Evolutionary conservation across 2,329 filamentous ascomycete genomes (phyloP), one percentile per base, ranked within the genome.

Genomic region (Plectosphaerella cucumerina): DNA sequence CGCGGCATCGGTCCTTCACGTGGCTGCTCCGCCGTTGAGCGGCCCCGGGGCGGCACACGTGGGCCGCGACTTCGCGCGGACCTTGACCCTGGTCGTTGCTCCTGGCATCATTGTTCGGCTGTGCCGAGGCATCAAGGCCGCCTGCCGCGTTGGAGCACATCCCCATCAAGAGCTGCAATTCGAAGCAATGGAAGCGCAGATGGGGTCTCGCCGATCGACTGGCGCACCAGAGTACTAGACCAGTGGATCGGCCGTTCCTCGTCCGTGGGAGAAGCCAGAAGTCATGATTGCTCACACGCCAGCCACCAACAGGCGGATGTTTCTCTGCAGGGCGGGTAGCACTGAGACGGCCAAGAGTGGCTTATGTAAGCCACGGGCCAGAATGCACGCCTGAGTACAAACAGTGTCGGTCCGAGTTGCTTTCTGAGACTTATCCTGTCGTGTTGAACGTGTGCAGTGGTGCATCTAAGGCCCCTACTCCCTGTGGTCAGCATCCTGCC

Each of bases 81-180:
- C 21, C 48, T 50, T 21, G 51, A 53, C 18, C 44, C 47, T 41
- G 44, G 43, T 41, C 48, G 43, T 26, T 48, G 50, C n/a, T 45
- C 26, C 39, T 11, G 9, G 12, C n/a, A 5, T 23, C 20, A 21
- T 44, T 21, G 14, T 26, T 44, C 15, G 42, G n/a, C 8, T 26
- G 11, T 44, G 9, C 42, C 45, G 45, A 47, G 45, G 45, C 45
- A 20, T 47, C 45, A 33, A 37, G 45, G 45, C 45, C n/a, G n/a
- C n/a, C 20, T 33, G 45, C 45, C 45, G 26, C 26, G 14, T 47
- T 20, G 20, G 45, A 33, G 45, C 20, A 23, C 35, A 10, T 31
- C 26, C 26, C 26, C 26, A 5, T 31, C 26, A 31, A 31, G 9
- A 31, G 26, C n/a, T 23, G 45, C 26, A 22, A 34, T 34, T 33